Evolutionary conservation across 371 early-diverging fungal species (phyloP).

Genomic region (Apophysomyces variabilis): DNA sequence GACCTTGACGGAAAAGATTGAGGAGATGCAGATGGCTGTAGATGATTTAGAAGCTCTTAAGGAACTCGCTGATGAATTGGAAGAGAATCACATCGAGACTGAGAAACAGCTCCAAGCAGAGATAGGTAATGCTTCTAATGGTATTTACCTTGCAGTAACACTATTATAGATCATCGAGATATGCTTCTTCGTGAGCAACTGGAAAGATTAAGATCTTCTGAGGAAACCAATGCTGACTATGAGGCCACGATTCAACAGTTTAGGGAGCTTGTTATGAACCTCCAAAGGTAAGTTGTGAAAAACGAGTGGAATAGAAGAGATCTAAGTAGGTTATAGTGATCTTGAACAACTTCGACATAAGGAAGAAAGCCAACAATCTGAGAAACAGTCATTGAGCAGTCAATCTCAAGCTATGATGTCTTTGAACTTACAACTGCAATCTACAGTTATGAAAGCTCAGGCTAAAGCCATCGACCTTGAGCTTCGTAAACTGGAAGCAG

Average conservation of each 20-base stretch:
- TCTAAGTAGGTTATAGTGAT: constrained; percentile 40
- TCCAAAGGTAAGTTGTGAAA: constrained; percentile 61
- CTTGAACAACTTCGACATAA: constrained; percentile 69
- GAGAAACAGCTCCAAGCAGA: constrained; percentile 86
- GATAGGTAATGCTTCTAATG: constrained; percentile 51
- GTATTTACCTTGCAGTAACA: not conserved
- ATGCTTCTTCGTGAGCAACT: constrained; percentile 66
- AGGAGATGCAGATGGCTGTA: constrained; percentile 75
- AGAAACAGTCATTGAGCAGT: constrained; percentile 57
- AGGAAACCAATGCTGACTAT: constrained; percentile 86
- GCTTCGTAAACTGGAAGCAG: constrained; percentile 82
- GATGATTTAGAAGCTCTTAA: constrained; percentile 91
- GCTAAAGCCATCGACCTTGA: constrained; percentile 91
- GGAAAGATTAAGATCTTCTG: constrained; percentile 63
- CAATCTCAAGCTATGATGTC: constrained; percentile 87
- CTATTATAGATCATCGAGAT: constrained; percentile 64
- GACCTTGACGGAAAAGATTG: constrained; percentile 71
- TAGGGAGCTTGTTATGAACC: constrained; percentile 77
- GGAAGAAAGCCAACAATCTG: constrained; percentile 59
- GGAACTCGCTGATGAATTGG: constrained; percentile 90
- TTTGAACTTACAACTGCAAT: constrained; percentile 82
- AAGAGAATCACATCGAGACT: constrained; percentile 87
- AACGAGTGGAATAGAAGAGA: not conserved
- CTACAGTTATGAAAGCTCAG: constrained; percentile 82
- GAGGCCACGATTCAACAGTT: constrained; percentile 86